A percentile compares a stretch with the other conserved stretches of the same genome.
phyloP scores from a whole-genome alignment of 2,329 filamentous ascomycete genomes.

The Calonectria hawksworthii region DNA sequence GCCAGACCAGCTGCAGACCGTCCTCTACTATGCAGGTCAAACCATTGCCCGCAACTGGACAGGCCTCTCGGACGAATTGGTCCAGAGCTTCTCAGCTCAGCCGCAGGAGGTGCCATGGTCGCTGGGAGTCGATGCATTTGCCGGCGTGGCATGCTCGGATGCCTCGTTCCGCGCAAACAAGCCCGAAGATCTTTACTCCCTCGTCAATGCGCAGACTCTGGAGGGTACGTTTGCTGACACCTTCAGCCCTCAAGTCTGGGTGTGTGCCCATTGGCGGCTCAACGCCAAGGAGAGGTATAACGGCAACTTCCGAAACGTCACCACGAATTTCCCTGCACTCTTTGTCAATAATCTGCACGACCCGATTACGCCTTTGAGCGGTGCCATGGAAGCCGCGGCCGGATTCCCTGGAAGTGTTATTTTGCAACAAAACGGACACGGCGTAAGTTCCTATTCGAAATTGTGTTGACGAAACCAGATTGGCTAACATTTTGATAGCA shows the following conservation, averaged over 20 bases:
- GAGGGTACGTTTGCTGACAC: background rate
- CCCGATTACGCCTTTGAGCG: background rate
- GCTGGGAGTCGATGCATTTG: slow-evolving; percentile 21
- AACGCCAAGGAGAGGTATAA: background rate
- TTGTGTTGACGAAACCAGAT: background rate
- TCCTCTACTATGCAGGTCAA: background rate
- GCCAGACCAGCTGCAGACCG: background rate
- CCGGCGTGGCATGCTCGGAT: slow-evolving; percentile 34
- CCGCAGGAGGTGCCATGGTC: slow-evolving; percentile 22
- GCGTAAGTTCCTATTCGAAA: background rate
- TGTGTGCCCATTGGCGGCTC: background rate
- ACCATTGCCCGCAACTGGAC: background rate
- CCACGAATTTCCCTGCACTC: background rate
- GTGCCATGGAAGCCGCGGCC: background rate
- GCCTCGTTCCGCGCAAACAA: slow-evolving; percentile 27
- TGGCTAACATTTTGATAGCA: slow-evolving; percentile 3
- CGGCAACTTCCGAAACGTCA: background rate
- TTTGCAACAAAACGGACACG: background rate
- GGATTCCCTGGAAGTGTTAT: background rate
- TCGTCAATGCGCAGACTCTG: slow-evolving; percentile 9
- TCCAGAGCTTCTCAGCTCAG: background rate
- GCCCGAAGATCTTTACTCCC: slow-evolving; percentile 28
- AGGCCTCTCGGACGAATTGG: background rate
- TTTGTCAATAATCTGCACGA: background rate
- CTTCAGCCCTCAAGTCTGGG: background rate